Evolutionary conservation across 2,329 filamentous ascomycete species (phyloP).

Genomic region (Diaporthe sp.): DNA sequence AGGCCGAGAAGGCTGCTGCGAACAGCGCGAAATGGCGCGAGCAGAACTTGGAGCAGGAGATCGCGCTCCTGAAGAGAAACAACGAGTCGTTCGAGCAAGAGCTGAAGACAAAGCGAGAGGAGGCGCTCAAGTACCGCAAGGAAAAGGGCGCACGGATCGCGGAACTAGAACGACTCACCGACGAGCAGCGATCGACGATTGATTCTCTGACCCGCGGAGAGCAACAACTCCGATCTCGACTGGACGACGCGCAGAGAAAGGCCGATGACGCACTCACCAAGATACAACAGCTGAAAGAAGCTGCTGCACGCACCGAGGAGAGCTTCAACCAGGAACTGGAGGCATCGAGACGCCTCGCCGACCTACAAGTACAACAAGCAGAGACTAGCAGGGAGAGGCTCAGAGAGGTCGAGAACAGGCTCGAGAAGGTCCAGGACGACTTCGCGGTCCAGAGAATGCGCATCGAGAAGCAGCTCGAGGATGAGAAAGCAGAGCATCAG

Average conservation of each 20-base stretch:
- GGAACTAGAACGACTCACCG: constrained; percentile 88
- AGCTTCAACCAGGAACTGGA: constrained; percentile 90
- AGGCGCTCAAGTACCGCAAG: constrained; percentile 91
- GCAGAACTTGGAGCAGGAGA: constrained; percentile 89
- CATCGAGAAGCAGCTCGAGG: constrained; percentile 69
- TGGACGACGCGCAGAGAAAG: constrained; percentile 88
- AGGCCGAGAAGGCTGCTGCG: constrained; percentile 82
- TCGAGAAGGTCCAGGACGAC: constrained; percentile 75
- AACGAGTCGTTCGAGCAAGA: constrained; percentile 95
- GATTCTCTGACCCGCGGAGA: constrained; percentile 86
- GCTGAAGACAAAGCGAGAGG: constrained; percentile 88
- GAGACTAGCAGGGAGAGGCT: constrained; percentile 78
- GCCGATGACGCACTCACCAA: constrained; percentile 85
- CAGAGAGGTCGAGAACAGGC: constrained; percentile 74
- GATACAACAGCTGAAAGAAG: constrained; percentile 88
- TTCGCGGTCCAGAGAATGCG: constrained; percentile 71
- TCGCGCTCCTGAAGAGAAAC: constrained; percentile 88
- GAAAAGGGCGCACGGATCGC: constrained; percentile 93
- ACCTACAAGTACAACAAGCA: constrained; percentile 83
- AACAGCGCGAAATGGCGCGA: constrained; percentile 91
- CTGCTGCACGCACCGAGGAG: constrained; percentile 84
- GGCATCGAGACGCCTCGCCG: constrained; percentile 82
- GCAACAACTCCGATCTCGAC: constrained; percentile 80
- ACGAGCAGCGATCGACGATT: constrained; percentile 83
- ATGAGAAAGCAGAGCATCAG: constrained; percentile 61